Evolutionary conservation across 345 rosid genomes (phyloP).

Genomic region (Citrus mangshanensis): DNA sequence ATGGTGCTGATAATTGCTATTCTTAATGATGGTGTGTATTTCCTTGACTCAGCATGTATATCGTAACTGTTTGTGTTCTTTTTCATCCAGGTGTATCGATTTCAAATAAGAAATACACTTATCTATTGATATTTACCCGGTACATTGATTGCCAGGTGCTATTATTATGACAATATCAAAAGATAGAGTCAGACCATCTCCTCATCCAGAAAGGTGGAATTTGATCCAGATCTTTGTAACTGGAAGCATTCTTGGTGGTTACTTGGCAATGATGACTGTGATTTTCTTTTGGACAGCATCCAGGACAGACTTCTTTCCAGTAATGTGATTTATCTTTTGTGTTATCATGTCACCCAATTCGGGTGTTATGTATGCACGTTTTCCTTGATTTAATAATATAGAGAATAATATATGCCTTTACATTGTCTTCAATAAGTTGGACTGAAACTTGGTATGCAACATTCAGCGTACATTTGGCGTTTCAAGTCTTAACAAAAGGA

Average conservation of each 20-base stretch:
- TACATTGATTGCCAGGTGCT: slow-evolving; percentile 31
- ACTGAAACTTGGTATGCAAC: neutral
- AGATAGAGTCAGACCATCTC: slow-evolving; percentile 62
- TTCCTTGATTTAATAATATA: neutral
- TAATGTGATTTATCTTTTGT: slow-evolving; percentile 20
- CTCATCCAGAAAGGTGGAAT: slow-evolving; percentile 63
- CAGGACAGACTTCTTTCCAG: slow-evolving; percentile 52
- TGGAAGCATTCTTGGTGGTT: slow-evolving; percentile 54
- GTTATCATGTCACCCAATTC: neutral
- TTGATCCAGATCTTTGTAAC: slow-evolving; percentile 52
- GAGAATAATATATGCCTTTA: neutral
- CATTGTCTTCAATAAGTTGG: neutral
- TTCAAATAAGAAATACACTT: too few relatives aligned
- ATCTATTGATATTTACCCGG: neutral
- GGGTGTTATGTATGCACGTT: neutral
- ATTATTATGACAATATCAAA: slow-evolving; percentile 57
- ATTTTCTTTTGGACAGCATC: slow-evolving; percentile 65
- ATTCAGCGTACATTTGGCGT: slow-evolving; percentile 50
- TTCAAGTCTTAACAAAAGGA: slow-evolving; percentile 41
- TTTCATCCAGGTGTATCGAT: too few relatives aligned
- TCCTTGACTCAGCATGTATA: neutral
- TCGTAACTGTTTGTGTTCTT: too few relatives aligned
- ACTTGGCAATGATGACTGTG: slow-evolving; percentile 63
- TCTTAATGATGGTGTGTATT: slow-evolving; percentile 49
- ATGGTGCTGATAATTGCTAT: slow-evolving; percentile 64